These are phyloP conservation scores for Amanita muscaria DNA, from an alignment of 768 basidiomycete genomes.

Conservation along the genomic window DNA sequence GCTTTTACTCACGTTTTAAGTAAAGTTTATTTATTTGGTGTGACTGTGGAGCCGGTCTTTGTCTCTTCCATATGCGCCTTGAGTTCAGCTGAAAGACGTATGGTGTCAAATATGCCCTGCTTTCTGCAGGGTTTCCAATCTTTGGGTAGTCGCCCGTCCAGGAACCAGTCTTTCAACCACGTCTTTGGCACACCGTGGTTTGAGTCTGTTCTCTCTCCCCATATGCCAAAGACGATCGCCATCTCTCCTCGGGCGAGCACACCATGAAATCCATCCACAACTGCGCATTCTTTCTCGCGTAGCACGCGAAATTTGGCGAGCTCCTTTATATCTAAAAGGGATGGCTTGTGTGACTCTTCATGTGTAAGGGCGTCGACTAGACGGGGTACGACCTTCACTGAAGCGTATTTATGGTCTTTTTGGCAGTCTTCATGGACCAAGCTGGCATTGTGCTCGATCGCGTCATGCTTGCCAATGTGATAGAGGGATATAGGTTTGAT, in stretches of 20 bases:
- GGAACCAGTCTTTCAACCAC: slow-evolving; percentile 41
- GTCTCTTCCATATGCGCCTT: slow-evolving; percentile 18
- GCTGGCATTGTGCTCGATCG: slow-evolving; percentile 53
- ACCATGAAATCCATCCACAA: slow-evolving; percentile 37
- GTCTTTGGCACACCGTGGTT: slow-evolving; percentile 37
- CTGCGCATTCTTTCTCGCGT: slow-evolving; percentile 36
- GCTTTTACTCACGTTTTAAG: too few species aligned
- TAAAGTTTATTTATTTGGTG: too few species aligned
- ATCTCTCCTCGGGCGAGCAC: slow-evolving; percentile 65
- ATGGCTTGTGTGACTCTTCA: too few species aligned
- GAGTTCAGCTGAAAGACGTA: slow-evolving; percentile 25
- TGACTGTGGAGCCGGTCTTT: too few species aligned
- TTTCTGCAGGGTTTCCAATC: slow-evolving; percentile 32
- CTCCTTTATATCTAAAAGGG: slow-evolving; percentile 29
- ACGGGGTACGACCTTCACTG: slow-evolving; percentile 25
- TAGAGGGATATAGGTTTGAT: slow-evolving; percentile 26
- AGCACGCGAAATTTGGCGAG: slow-evolving; percentile 44
- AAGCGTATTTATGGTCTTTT: slow-evolving; percentile 34
- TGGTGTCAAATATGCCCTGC: slow-evolving; percentile 28
- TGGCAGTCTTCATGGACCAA: slow-evolving; percentile 44
- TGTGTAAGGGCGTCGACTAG: slow-evolving; percentile 31
- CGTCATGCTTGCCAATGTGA: slow-evolving; percentile 39
- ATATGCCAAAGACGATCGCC: slow-evolving; percentile 53
- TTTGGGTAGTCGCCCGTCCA: slow-evolving; percentile 41
- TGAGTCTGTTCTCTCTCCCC: slow-evolving; percentile 29